Base-by-base conservation (phyloP, 1,139 yeast species). In the Yamadazyma sp. region DNA sequence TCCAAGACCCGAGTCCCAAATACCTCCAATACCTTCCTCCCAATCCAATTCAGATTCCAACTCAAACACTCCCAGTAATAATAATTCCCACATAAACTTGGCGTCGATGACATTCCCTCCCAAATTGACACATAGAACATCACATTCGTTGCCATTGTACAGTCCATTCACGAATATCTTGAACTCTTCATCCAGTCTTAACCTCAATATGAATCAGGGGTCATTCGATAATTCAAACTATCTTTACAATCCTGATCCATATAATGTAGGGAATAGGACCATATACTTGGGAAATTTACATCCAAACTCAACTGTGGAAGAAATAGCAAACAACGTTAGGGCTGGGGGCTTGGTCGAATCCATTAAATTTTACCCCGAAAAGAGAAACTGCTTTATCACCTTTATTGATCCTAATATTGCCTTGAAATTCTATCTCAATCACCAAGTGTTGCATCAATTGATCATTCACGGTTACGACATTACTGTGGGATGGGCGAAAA, bases 271-370 rank as follows among this genome's bases (percentile, higher is more conserved):
- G 15, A 72, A 72, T 46, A 56, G 77, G 41, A 65, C 77, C 1
- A 66, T 73, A 22, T 72, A 66, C 46, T 56, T 73, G 40, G 76
- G 76, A 5, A 69, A 70, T 43, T 61, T 73, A 31, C 77, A 71
- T 47, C 70, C 72, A 8, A 61, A 61, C 39, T 64, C 77, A 4
- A 64, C 75, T 2, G 57, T 70, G n/a, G 77, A 72, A 48, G 77
- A 73, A 45, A 70, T 73, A 38, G 76, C 77, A 24, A 72, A 72
- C 43, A 72, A 72, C 45, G 73, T 72, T 17, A 58, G 77, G 38
- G 75, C 76, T 5, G 77, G 77, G 5, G 77, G 77, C 1, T 56
- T 73, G 38, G 73, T 73, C 3, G 77, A 71, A 46, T 53, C 59
- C 3, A 68, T 73, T 35, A 67, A 60, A 27, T 59, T 53, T 48